Percentiles rank a stretch among this genome's conserved stretches.
Conservation (phyloP, 2,329 filamentous ascomycete genomes). For the Venturia oleaginea region DNA sequence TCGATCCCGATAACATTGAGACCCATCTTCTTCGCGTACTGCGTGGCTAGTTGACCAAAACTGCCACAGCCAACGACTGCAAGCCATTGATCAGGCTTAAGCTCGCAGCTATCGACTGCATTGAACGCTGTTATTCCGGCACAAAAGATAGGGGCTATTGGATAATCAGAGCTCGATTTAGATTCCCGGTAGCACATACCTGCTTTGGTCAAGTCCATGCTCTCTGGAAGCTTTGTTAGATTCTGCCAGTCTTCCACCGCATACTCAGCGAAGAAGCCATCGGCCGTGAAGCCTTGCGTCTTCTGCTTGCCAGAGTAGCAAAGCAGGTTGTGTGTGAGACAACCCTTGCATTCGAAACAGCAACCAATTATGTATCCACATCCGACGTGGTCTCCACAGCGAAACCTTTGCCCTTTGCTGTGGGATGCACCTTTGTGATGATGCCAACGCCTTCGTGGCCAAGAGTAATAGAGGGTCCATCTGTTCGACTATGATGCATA, state of each 20-base stretch:
- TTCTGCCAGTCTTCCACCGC: conserved; percentile 38
- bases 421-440: conserved; percentile 29
- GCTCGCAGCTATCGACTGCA: conserved; percentile 25
- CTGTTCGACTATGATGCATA: conserved; percentile 24
- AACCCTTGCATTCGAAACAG: conserved; percentile 41
- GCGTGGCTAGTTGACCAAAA: conserved; percentile 38
- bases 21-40: conserved; percentile 40
- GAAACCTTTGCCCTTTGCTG: conserved; percentile 31
- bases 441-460: conserved; percentile 41
- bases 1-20: conserved; percentile 36
- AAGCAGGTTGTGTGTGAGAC: conserved; percentile 35
- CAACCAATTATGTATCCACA: conserved; percentile 38
- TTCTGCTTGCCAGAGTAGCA: conserved; percentile 32
- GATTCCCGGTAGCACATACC: neutral
- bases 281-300: conserved; percentile 34
- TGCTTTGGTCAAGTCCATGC: conserved; percentile 26
- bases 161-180: neutral
- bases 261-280: conserved; percentile 42
- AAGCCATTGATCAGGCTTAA: conserved; percentile 29
- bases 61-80: conserved; percentile 37
- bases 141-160: conserved; percentile 38
- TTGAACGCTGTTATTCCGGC: conserved; percentile 38
- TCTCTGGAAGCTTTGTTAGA: conserved; percentile 32
- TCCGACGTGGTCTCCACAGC: conserved; percentile 35
- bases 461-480: conserved; percentile 25